Evolutionary conservation across 768 basidiomycete genomes (phyloP), one percentile per base, ranked within the genome.

Genomic region (Daedaleopsis sinensis): DNA sequence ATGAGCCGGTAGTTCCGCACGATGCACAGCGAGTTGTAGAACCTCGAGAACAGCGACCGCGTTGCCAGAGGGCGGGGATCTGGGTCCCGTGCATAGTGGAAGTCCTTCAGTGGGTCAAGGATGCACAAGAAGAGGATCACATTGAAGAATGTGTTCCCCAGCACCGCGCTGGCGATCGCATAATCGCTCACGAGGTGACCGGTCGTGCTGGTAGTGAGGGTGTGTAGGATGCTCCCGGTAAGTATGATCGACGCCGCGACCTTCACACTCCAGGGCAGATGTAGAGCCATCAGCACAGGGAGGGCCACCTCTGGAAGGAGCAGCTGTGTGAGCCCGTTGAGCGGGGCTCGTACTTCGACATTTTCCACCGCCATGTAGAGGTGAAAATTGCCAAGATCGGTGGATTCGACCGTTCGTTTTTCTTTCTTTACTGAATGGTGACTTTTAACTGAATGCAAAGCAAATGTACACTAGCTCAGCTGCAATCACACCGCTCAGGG

Each of bases 1-100:
- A 68, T 60, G 18, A 64, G 65, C 8, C 68, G 60, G 5, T 39
- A n/a, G 49, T 61, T 66, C 21, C 46, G 21, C 5, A 62, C 21
- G 5, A 63, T 23, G 46, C 65, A 63, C n/a, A 61, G 16, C 10
- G 47, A 32, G 39, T 55, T 57, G 42, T 50, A 64, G 12, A 61
- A 16, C 21, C 58, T 51, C 18, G 53, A 15, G 32, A 48, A 39
- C 35, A 63, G 32, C 11, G 65, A 39, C 42, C 53, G 44, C 15
- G 44, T 51, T 11, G 52, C 39, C 32, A 55, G 35, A 9, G 53
- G 23, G 1, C 27, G 23, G 8, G 55, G 49, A 13, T 59, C 53
- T 11, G 50, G 21, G 16, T 56, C 54, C n/a, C 37, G 24, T 7
- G 52, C 12, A 24, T 60, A 50, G 5, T 57, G 64, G 48, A 53